Percentiles rank a stretch among this genome's conserved stretches.
phyloP scores from a whole-genome alignment of 2,329 filamentous ascomycete genomes.

The Penicillium freii region DNA sequence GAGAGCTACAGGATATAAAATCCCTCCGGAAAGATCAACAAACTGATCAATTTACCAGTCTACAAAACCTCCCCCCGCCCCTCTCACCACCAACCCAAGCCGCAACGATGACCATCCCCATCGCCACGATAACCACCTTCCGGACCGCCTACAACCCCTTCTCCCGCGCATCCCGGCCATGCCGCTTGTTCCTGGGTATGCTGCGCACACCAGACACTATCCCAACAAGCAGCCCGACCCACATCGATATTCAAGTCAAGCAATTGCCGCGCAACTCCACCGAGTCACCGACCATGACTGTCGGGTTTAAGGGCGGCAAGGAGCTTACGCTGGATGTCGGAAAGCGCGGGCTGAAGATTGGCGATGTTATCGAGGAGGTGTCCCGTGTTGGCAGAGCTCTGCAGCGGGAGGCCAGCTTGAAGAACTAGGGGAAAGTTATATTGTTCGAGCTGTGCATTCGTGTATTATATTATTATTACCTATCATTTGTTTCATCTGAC shows the following conservation, averaged over 20 bases:
- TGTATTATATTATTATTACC: conserved; percentile 20
- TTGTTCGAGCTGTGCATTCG: conserved; percentile 12
- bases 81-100: background rate
- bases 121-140: conserved; percentile 64
- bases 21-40: background rate
- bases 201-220: conserved; percentile 78
- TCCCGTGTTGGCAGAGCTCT: conserved; percentile 82
- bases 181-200: conserved; percentile 80
- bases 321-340: conserved; percentile 79
- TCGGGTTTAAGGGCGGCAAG: conserved; percentile 97
- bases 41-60: background rate
- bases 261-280: conserved; percentile 69
- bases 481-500: conserved; percentile 8
- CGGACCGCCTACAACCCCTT: conserved; percentile 91
- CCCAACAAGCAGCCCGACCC: conserved; percentile 71
- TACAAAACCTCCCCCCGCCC: background rate
- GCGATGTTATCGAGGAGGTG: conserved; percentile 82
- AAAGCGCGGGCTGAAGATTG: conserved; percentile 75
- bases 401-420: conserved; percentile 78
- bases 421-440: conserved; percentile 33
- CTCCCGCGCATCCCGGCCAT: conserved; percentile 72
- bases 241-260: conserved; percentile 74
- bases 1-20: background rate
- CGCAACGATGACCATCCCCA: conserved; percentile 38
- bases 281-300: conserved; percentile 64